A percentile compares a stretch with the other conserved stretches of the same genome.
Conservation (phyloP, 495 filamentous ascomycete species). For the Xylaria flabelliformis region DNA sequence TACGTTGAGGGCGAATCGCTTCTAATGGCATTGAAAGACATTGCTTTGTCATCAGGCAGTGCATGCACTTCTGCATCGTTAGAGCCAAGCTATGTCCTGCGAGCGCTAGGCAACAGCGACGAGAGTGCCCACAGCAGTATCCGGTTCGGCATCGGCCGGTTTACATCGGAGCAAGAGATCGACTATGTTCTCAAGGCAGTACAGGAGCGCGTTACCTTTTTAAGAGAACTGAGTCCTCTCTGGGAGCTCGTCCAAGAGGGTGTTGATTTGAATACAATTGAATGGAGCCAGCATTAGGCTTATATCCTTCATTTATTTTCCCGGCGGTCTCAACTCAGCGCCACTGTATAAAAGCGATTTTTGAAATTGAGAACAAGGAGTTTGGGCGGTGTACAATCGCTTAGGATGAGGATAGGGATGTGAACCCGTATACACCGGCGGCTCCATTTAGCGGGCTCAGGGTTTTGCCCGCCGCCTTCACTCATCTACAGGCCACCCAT, state of each 20-base stretch:
- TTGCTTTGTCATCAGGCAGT: constrained; percentile 94
- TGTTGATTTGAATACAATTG: constrained; percentile 91
- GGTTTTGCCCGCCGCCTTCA: constrained; percentile 1
- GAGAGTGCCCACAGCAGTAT: constrained; percentile 98
- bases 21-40: constrained; percentile 97
- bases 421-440: not conserved
- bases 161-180: constrained; percentile 93
- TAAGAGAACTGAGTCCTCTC: constrained; percentile 92
- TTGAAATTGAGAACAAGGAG: constrained; percentile 18
- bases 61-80: constrained; percentile 96
- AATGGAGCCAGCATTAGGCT: constrained; percentile 91
- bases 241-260: constrained; percentile 99
- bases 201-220: constrained; percentile 83
- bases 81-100: constrained; percentile 93
- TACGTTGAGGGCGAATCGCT: constrained; percentile 98
- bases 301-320: not conserved
- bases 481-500: not conserved
- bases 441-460: not conserved
- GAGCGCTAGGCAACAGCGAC: constrained; percentile 92
- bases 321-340: constrained; percentile 3
- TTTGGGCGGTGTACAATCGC: constrained; percentile 16
- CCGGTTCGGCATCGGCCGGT: constrained; percentile 94
- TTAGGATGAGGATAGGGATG: not conserved
- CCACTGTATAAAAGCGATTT: constrained; percentile 15
- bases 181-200: constrained; percentile 98